A percentile compares a stretch with the other conserved stretches of the same genome.
Conservation (phyloP, 2,329 filamentous ascomycete genomes). For the Knoxdaviesia proteae region DNA sequence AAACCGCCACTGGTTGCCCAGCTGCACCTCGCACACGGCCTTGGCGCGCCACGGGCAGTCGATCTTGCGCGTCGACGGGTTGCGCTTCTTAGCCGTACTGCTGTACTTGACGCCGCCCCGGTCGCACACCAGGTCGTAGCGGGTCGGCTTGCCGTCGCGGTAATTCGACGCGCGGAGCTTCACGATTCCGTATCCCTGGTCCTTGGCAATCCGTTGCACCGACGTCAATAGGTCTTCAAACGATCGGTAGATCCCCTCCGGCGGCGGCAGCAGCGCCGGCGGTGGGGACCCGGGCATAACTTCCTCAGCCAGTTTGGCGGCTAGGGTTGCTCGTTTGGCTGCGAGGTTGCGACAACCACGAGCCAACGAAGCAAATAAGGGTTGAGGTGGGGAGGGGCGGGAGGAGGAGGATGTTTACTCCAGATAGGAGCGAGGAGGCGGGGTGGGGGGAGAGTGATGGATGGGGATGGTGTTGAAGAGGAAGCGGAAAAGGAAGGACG, state of each 20-base stretch:
- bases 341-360: too few species aligned
- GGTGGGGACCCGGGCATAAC: slow-evolving; percentile 26
- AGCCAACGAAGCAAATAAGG: too few species aligned
- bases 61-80: slow-evolving; percentile 41
- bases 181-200: slow-evolving; percentile 41
- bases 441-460: too few species aligned
- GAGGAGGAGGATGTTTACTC: too few species aligned
- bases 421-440: too few species aligned
- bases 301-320: slow-evolving; percentile 14
- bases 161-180: slow-evolving; percentile 43
- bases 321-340: slow-evolving; percentile 1
- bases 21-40: slow-evolving; percentile 40
- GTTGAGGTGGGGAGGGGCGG: too few species aligned
- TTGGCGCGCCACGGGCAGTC: slow-evolving; percentile 43
- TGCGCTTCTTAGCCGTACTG: slow-evolving; percentile 43
- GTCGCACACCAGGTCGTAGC: slow-evolving; percentile 42
- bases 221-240: slow-evolving; percentile 38
- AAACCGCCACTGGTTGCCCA: slow-evolving; percentile 44
- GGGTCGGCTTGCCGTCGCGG: slow-evolving; percentile 38
- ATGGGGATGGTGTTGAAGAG: too few species aligned
- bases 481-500: too few species aligned
- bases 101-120: slow-evolving; percentile 43
- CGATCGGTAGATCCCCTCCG: slow-evolving; percentile 36
- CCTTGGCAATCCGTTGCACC: slow-evolving; percentile 38
- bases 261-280: slow-evolving; percentile 29